Conservation (phyloP, 768 basidiomycete species). For the Tricholoma flavovirens region DNA sequence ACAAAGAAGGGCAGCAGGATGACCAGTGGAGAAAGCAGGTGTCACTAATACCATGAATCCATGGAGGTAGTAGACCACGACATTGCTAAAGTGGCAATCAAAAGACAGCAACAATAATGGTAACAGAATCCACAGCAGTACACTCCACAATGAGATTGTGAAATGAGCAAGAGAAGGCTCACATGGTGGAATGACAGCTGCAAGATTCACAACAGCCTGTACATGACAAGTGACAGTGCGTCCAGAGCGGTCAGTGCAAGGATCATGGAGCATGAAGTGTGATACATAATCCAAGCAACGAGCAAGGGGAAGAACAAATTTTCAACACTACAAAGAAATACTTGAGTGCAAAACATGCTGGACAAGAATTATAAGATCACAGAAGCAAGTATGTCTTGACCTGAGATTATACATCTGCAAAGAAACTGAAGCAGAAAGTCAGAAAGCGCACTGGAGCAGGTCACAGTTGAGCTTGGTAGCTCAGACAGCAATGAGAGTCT, state of each 20-base stretch:
- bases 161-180: neutral
- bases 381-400: neutral
- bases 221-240: neutral
- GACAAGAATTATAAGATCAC: neutral
- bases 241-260: neutral
- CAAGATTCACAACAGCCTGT: neutral
- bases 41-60: neutral
- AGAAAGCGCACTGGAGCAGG: neutral
- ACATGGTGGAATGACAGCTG: neutral
- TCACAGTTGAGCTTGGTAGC: too few species aligned
- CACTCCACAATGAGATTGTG: neutral
- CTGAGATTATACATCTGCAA: neutral
- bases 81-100: conserved; percentile 1
- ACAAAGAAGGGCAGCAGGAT: neutral
- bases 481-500: too few species aligned
- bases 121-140: too few species aligned
- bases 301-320: neutral
- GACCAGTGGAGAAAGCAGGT: neutral
- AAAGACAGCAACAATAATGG: neutral
- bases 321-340: neutral
- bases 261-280: too few species aligned
- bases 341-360: neutral
- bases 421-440: neutral
- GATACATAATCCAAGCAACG: too few species aligned
- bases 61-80: conserved; percentile 4